These are phyloP conservation scores for Laetiporus sulphureus DNA, from an alignment of 1,284 basidiomycete genomes.

Conservation along the genomic window DNA sequence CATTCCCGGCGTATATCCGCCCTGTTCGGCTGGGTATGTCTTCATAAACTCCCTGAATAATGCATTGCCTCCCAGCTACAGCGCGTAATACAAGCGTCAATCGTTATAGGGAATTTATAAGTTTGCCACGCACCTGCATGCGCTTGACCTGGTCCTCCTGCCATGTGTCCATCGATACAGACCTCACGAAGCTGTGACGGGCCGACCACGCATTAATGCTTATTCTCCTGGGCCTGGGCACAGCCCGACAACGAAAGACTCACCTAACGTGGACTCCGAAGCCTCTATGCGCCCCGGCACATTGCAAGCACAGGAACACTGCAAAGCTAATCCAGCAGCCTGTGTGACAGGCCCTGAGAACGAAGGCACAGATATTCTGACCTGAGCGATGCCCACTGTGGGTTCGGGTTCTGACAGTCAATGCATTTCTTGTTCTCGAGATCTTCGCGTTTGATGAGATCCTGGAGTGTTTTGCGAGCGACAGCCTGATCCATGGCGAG, in stretches of 20 bases:
- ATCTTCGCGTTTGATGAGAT: slow-evolving; percentile 67
- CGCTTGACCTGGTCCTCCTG: slow-evolving; percentile 83
- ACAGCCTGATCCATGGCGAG: slow-evolving; percentile 56
- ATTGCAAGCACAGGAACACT: slow-evolving; percentile 87
- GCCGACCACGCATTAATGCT: slow-evolving; percentile 1
- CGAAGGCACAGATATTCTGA: slow-evolving; percentile 23
- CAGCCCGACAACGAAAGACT: slow-evolving; percentile 5
- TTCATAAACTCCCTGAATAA: slow-evolving; percentile 77
- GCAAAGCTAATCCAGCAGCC: slow-evolving; percentile 50
- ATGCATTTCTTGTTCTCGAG: slow-evolving; percentile 72
- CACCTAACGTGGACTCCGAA: slow-evolving; percentile 85
- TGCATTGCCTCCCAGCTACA: slow-evolving; percentile 78
- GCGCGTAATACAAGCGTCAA: background rate
- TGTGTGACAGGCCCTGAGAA: slow-evolving; percentile 14
- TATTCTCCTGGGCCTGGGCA: background rate
- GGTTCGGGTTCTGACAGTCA: slow-evolving; percentile 82
- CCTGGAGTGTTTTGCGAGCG: slow-evolving; percentile 64
- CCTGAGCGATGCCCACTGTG: slow-evolving; percentile 87
- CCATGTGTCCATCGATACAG: slow-evolving; percentile 96
- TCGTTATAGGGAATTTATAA: background rate
- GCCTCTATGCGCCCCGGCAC: slow-evolving; percentile 84
- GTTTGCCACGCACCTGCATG: slow-evolving; percentile 66
- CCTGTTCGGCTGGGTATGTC: slow-evolving; percentile 66
- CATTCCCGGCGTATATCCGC: slow-evolving; percentile 69
- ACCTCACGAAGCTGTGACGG: slow-evolving; percentile 76